A percentile compares a stretch with the other conserved stretches of the same genome.
These are phyloP conservation scores for Pseudognaphalium luteoalbum DNA, from an alignment of 129 eudicot species.

Conservation along the genomic window DNA sequence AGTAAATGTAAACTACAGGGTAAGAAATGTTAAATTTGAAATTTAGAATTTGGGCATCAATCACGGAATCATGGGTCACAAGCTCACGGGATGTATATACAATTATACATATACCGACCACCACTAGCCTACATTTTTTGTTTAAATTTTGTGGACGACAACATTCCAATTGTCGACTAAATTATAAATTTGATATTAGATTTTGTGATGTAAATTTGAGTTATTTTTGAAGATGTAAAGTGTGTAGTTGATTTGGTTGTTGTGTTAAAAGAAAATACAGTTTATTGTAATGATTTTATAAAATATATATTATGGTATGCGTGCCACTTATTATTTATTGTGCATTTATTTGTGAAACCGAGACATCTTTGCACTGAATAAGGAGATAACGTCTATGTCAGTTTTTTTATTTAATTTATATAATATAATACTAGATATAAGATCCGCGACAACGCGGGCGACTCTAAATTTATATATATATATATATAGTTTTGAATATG, in stretches of 20 bases:
- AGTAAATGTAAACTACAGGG: conserved; percentile 28
- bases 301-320: not conserved
- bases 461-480: too few species aligned
- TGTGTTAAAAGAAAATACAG: not conserved
- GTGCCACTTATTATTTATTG: conserved; percentile 4
- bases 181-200: not conserved
- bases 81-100: conserved; percentile 37
- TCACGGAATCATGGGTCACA: conserved; percentile 50
- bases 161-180: not conserved
- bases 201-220: not conserved
- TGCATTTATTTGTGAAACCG: conserved; percentile 1
- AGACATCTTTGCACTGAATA: conserved; percentile 11
- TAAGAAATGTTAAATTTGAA: conserved; percentile 27
- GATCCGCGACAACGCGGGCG: too few species aligned
- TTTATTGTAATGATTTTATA: not conserved
- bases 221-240: not conserved
- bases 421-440: too few species aligned
- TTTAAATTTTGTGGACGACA: not conserved
- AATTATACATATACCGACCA: conserved; percentile 21
- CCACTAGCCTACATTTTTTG: conserved; percentile 4
- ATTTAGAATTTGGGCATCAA: conserved; percentile 41
- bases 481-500: too few species aligned
- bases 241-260: not conserved
- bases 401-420: not conserved
- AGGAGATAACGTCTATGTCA: not conserved